Conservation (phyloP, 2,329 filamentous ascomycete species). For the Trichoderma sp. region DNA sequence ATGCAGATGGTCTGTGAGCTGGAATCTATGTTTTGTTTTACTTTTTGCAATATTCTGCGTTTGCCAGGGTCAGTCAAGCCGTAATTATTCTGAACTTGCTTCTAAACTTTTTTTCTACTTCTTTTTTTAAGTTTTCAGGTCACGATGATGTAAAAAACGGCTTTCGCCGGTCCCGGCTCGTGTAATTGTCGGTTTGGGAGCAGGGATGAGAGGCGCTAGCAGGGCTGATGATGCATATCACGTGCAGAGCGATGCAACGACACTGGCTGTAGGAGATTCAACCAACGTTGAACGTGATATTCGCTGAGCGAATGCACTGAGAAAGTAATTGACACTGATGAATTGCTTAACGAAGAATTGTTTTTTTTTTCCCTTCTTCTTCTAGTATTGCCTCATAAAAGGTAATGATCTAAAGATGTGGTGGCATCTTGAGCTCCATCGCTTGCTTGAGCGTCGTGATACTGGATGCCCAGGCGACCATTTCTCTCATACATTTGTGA, state of each 20-base stretch:
- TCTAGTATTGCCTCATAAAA: background rate
- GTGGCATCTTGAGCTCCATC: background rate
- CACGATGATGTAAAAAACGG: slow-evolving; percentile 26
- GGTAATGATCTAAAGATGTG: background rate
- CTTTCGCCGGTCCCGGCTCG: slow-evolving; percentile 10
- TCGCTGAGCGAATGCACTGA: background rate
- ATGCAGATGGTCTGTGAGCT: background rate
- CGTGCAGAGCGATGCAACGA: background rate
- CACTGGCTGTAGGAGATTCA: background rate
- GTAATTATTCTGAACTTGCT: background rate
- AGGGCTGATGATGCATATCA: slow-evolving; percentile 10
- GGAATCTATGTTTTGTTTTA: background rate
- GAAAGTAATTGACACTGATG: no score
- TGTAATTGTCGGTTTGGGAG: background rate
- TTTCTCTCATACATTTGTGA: background rate
- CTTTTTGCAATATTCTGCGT: background rate
- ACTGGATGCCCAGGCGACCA: background rate
- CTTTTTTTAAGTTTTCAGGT: background rate
- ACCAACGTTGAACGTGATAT: background rate
- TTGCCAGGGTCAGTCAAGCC: background rate
- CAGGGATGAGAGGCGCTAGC: slow-evolving; percentile 15
- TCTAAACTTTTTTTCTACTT: background rate
- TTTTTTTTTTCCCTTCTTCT: no score
- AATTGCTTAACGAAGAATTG: background rate
- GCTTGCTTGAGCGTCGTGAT: background rate